Evolutionary conservation across 441 rosid genomes (phyloP).

Genomic region (Erodium moschatum): DNA sequence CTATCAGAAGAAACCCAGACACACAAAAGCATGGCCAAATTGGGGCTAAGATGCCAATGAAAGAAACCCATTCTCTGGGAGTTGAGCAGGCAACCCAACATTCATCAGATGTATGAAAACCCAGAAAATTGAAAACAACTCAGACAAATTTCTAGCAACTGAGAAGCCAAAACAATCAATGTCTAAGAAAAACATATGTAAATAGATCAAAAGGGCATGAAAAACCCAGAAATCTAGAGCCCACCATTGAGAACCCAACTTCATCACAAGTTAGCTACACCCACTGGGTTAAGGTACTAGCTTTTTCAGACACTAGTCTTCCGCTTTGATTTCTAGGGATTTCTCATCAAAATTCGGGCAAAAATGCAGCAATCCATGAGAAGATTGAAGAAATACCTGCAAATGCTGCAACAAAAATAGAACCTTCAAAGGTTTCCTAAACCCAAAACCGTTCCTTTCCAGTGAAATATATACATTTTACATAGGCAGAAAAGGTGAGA

Average conservation of each 20-base stretch:
- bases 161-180: neutral
- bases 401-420: neutral
- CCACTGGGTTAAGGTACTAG: neutral
- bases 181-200: neutral
- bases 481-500: neutral
- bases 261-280: neutral
- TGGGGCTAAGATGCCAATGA: neutral
- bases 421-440: neutral
- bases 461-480: neutral
- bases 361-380: neutral
- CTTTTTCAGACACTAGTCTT: neutral
- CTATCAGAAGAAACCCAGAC: too few species aligned
- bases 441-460: neutral
- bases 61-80: neutral
- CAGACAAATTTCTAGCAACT: neutral
- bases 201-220: neutral
- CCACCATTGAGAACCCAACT: neutral
- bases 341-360: neutral
- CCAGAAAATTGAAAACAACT: neutral
- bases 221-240: neutral
- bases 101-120: neutral
- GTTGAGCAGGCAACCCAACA: neutral
- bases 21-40: neutral
- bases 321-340: neutral
- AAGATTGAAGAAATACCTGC: neutral